Base-by-base conservation (phyloP, 257 asterid species). In the Gentiana dahurica region DNA sequence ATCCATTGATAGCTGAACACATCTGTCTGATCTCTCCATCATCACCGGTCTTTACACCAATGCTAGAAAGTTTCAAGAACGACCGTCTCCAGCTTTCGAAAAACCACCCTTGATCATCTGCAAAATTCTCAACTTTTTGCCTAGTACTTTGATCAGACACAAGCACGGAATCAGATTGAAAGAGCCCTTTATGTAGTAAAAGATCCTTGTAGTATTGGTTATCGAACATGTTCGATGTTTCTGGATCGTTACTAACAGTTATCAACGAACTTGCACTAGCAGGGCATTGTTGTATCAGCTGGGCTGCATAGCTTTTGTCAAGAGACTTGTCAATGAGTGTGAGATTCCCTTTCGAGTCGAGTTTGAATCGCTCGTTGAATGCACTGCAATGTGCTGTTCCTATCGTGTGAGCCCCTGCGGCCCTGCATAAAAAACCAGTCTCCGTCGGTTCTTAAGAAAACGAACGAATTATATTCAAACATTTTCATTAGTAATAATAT, bases 381-480 rank as follows among this genome's bases (percentile, higher is more conserved):
- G 89, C 74, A 68, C 58, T 78, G 81, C 94, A 87, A 61, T 87
- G 94, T 0, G 94, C 86, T 51, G 72, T 64, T 62, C 96, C 96
- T 33, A 87, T 87, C 1, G 96, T 79, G 77, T 81, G 94, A 9
- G 89, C 94, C 12, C 96, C 96, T n/a, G n/a, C n/a, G n/a, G n/a
- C n/a, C n/a, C n/a, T 15, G 24, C 24, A 15, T 15, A 15, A 64
- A 39, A 65, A 41, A 41, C 6, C 46, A 41, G 24, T 15, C 9
- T 15, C 8, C 0, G n/a, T 35, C 12, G 33, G 36, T 6, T 11
- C 5, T 13, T 11, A 6, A 36, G 2, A 54, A 36, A 12, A 4
- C 8, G 33, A 15, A 15, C 24, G 24, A 15, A 15, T 15, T 15
- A 15, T 15, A 15, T 15, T 15, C 24, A 15, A 15, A 15, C 24